Conservation (phyloP, 129 eudicot genomes). For the Apium graveolens region DNA sequence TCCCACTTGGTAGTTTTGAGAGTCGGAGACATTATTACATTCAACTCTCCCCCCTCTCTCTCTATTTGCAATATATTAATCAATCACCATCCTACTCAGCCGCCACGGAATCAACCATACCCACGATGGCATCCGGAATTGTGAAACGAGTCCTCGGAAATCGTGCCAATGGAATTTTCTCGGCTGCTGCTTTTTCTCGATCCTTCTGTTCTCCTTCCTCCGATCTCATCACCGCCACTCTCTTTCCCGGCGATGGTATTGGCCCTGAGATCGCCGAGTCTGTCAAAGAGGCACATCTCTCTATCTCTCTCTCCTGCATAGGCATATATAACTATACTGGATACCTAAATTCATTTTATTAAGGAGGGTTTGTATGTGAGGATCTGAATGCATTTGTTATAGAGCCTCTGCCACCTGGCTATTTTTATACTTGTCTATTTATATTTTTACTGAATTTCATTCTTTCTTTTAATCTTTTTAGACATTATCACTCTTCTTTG, state of each 20-base stretch:
- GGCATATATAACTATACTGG: too few species aligned
- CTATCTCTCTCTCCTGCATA: background rate
- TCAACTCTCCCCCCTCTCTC: too few species aligned
- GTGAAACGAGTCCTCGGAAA: slow-evolving; percentile 52
- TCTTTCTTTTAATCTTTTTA: too few species aligned
- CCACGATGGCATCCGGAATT: slow-evolving; percentile 71
- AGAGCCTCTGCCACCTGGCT: background rate
- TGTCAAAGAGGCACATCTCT: slow-evolving; percentile 57
- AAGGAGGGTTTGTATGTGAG: too few species aligned
- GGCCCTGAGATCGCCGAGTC: slow-evolving; percentile 99
- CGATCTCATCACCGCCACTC: slow-evolving; percentile 69
- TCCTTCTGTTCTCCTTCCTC: slow-evolving; percentile 40
- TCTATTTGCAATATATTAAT: background rate
- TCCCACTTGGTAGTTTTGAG: background rate
- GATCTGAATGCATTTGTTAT: background rate
- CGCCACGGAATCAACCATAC: background rate
- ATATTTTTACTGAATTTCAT: too few species aligned
- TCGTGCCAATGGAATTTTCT: slow-evolving; percentile 32
- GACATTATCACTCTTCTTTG: too few species aligned
- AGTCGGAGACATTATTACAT: background rate
- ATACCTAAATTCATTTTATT: too few species aligned
- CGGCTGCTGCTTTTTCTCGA: slow-evolving; percentile 18
- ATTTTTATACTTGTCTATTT: too few species aligned
- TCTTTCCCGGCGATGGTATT: slow-evolving; percentile 96
- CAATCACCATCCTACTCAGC: background rate